Percentiles rank a stretch among this genome's conserved stretches.
Conservation (phyloP, 2,329 filamentous ascomycete genomes). For the Cyanodermella asteris region DNA sequence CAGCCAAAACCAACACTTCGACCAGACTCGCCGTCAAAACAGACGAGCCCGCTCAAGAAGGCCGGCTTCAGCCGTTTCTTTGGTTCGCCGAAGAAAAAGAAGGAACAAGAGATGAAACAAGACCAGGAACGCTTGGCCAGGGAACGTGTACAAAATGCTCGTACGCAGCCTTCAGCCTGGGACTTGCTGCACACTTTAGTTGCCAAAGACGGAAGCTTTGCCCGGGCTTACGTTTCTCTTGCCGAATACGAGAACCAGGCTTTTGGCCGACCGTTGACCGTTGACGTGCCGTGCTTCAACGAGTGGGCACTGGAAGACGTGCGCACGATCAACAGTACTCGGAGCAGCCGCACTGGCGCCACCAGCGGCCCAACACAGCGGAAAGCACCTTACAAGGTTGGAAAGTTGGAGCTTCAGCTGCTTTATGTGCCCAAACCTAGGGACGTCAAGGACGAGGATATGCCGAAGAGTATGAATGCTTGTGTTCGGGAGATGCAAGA, state of each 20-base stretch:
- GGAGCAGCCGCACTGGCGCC: slow-evolving; percentile 62
- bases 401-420: slow-evolving; percentile 81
- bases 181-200: slow-evolving; percentile 72
- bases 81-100: slow-evolving; percentile 87
- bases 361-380: slow-evolving; percentile 44
- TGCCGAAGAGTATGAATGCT: slow-evolving; percentile 98
- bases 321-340: slow-evolving; percentile 60
- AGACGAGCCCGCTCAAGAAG: slow-evolving; percentile 45
- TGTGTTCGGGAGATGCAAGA: slow-evolving; percentile 85
- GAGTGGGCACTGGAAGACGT: slow-evolving; percentile 90
- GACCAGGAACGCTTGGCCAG: slow-evolving; percentile 50
- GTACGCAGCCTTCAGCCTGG: slow-evolving; percentile 52
- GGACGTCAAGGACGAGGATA: slow-evolving; percentile 71
- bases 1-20: slow-evolving; percentile 42
- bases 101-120: slow-evolving; percentile 70
- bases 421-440: slow-evolving; percentile 87
- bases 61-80: slow-evolving; percentile 84
- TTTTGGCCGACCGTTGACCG: slow-evolving; percentile 69
- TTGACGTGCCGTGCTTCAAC: slow-evolving; percentile 89
- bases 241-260: slow-evolving; percentile 79
- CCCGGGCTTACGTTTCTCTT: slow-evolving; percentile 75
- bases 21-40: slow-evolving; percentile 36
- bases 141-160: slow-evolving; percentile 40
- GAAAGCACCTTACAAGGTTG: slow-evolving; percentile 84
- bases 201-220: slow-evolving; percentile 82